Conservation (phyloP, 1,284 basidiomycete genomes). For the Salmacisia buchloeana region DNA sequence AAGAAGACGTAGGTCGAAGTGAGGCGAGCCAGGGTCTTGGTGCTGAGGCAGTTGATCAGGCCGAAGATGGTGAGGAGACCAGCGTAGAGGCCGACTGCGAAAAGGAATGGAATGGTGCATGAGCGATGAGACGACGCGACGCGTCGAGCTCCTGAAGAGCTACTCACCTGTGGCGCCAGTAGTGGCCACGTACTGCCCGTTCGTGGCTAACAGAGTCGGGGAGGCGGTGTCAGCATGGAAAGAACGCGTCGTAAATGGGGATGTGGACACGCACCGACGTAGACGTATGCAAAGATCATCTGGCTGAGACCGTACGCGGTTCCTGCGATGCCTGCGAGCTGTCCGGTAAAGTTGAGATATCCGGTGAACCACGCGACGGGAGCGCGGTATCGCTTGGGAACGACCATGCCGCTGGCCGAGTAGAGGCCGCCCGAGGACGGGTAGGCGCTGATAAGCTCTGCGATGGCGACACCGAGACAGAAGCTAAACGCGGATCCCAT, state of each 20-base stretch:
- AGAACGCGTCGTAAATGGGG: no score
- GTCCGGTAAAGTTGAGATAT: conserved; percentile 73
- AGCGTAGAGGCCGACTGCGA: conserved; percentile 41
- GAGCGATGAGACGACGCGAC: no score
- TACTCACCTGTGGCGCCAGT: conserved; percentile 35
- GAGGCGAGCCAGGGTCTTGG: conserved; percentile 69
- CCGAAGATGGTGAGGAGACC: conserved; percentile 49
- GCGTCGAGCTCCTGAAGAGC: no score
- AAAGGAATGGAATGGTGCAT: no score
- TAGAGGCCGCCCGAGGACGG: conserved; percentile 76
- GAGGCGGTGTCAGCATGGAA: no score
- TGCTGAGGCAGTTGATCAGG: conserved; percentile 68
- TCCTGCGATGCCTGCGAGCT: conserved; percentile 74
- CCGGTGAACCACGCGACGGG: conserved; percentile 66
- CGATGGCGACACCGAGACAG: conserved; percentile 44
- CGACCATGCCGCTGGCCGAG: conserved; percentile 51
- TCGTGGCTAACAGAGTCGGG: background rate
- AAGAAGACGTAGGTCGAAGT: conserved; percentile 79
- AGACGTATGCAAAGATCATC: conserved; percentile 76
- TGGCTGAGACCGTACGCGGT: conserved; percentile 81
- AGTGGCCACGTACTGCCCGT: conserved; percentile 29
- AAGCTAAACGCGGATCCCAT: conserved; percentile 48
- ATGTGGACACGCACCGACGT: conserved; percentile 32
- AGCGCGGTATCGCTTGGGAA: conserved; percentile 39
- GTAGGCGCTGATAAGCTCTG: conserved; percentile 59